phyloP scores from a whole-genome alignment of 2,329 filamentous ascomycete species.

The Apiospora hydei region DNA sequence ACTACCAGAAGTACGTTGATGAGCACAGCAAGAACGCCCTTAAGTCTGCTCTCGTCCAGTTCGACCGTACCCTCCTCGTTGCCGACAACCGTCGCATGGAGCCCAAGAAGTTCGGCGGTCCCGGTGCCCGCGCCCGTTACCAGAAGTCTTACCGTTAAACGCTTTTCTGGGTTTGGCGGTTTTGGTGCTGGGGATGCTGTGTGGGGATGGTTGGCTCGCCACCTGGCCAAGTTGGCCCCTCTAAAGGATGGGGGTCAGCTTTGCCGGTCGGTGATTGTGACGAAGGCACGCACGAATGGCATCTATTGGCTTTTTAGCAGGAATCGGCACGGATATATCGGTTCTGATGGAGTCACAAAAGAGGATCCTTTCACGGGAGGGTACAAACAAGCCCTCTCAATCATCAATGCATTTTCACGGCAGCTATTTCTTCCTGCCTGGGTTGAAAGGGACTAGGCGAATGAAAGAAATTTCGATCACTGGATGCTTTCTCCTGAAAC shows the following conservation, averaged over 20 bases:
- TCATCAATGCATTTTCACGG: slow-evolving; percentile 59
- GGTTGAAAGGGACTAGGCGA: slow-evolving; percentile 60
- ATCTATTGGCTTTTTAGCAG: slow-evolving; percentile 18
- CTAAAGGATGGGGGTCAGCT: background rate
- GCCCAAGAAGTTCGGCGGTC: slow-evolving; percentile 98
- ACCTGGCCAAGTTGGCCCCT: slow-evolving; percentile 24
- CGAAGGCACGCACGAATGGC: slow-evolving; percentile 26
- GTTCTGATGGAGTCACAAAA: slow-evolving; percentile 43
- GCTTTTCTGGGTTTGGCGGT: slow-evolving; percentile 22
- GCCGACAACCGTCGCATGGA: slow-evolving; percentile 99
- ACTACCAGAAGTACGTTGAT: slow-evolving; percentile 99
- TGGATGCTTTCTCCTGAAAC: background rate
- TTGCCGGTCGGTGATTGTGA: slow-evolving; percentile 26
- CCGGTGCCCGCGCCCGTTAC: slow-evolving; percentile 94
- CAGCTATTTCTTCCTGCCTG: slow-evolving; percentile 50
- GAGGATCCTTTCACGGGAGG: slow-evolving; percentile 36
- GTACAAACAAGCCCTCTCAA: slow-evolving; percentile 41
- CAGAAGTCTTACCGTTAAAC: slow-evolving; percentile 99
- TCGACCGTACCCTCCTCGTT: slow-evolving; percentile 96
- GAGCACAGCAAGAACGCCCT: slow-evolving; percentile 99
- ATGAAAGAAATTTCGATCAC: slow-evolving; percentile 45
- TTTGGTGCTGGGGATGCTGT: slow-evolving; percentile 33
- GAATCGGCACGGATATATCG: slow-evolving; percentile 20
- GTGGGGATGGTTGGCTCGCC: slow-evolving; percentile 22
- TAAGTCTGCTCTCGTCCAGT: slow-evolving; percentile 95